Base-by-base conservation (phyloP, 2,329 filamentous ascomycete genomes). In the Xylariaceae sp. region DNA sequence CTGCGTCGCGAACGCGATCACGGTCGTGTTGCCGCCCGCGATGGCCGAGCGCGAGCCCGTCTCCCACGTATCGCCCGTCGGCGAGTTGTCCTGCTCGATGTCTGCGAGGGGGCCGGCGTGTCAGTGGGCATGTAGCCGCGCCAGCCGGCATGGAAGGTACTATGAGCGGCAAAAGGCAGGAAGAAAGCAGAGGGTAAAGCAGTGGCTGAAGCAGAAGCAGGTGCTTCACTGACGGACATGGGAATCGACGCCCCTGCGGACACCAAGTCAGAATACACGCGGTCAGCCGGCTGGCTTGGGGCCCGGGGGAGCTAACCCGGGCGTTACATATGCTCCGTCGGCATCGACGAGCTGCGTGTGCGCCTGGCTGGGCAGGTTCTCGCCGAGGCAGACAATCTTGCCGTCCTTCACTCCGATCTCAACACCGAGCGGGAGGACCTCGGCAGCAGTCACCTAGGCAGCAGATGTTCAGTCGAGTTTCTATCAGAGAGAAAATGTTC, bases 21-120 rank as follows among this genome's bases (percentile, higher is more conserved):
- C 57, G 0, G 68, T 70, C 0, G 68, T 72, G 4, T 65, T 71
- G 11, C 67, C 67, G 11, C 67, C 66, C 16, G 63, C 63, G 29
- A 70, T 58, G 3, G 67, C 67, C 28, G 55, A 61, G 7, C 65
- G 56, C 2, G 61, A 60, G 1, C 66, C 67, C 11, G 37, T 30
- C 38, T 68, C 59, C 47, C 60, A 70, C 12, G 53, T 61, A 34
- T 68, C 65, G 3, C 63, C 58, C 2, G 59, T 65, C 2, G 60
- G 57, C 7, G 52, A 53, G 38, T 64, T 64, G 37, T 61, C 58
- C 45, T 70, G 63, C 5, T 59, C 56, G 1, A 70, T 53, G 40
- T 70, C 27, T 29, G n/a, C n/a, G 8, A 8, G 8, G 21, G 15
- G n/a, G 24, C n/a, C 6, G n/a, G 7, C 5, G 7, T 26, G 6